Evolutionary conservation across 257 asterid genomes (phyloP), one percentile per base, ranked within the genome.

Genomic region (Penstemon barbatus): DNA sequence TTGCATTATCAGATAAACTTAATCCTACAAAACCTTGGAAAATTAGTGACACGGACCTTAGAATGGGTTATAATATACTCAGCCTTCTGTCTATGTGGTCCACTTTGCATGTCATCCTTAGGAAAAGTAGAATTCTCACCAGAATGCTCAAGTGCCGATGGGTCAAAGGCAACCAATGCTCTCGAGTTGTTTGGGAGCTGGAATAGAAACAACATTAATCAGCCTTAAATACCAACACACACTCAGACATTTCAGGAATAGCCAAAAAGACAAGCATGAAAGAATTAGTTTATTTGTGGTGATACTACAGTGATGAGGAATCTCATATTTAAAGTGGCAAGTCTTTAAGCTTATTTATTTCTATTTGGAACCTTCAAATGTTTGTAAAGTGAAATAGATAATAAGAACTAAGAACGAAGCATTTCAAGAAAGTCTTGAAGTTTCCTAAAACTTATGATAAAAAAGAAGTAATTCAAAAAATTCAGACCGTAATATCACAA

Each of bases 31-130:
- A 50, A n/a, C 25, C 8, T 49, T 45, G 40, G 15, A 51, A 59
- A 56, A 39, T 57, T 54, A 59, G 18, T 58, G 57, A 78, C 66
- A 2, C 33, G 65, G 44, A 89, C 92, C 96, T 85, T 79, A 36
- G 89, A 81, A 15, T 73, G 49, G 48, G 33, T 54, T 52, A 63
- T 45, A 58, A 76, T 53, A 19, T 73, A 39, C 45, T n/a, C 76
- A 43, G 72, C 73, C 37, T 56, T 63, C 70, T 76, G 70, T 57
- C 12, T 56, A 63, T 66, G 60, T 36, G 39, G 15, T 71, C 79
- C 82, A 63, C 69, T 83, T 71, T 67, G 80, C 71, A 59, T 37
- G 10, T 43, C 81, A 54, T 75, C 76, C 64, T 60, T 74, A 8
- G 74, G 52, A 54, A 60, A 67, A 45, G 70, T 36, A 57, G 57